Base-by-base conservation (phyloP, 768 basidiomycete species). In the Agaricus blazei region DNA sequence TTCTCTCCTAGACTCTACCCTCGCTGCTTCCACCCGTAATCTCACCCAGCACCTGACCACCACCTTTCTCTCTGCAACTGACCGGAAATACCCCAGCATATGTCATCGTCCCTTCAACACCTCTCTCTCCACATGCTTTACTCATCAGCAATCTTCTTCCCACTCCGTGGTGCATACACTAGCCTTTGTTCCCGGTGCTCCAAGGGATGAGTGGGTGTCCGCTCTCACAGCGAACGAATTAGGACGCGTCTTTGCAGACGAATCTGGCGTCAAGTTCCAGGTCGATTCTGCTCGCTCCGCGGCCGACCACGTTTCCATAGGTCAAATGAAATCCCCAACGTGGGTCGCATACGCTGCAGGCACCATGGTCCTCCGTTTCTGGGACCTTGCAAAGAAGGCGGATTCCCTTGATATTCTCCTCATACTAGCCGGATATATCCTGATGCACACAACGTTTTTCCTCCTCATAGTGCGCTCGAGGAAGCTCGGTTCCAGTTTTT, bases 391-490 rank as follows among this genome's bases (percentile, higher is more conserved):
- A 46, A 91, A 89, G 83, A 92, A 93, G 75, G 94, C 97, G 9
- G 92, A 97, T 69, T 94, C 93, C 0, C 82, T 95, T 24, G 97
- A 99, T 70, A 98, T 99, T 64, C 76, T 96, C 51, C 85, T 98
- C 59, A 93, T 99, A 63, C 81, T 98, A 19, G 78, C 90, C 9
- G 97, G 96, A 12, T 98, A 98, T 68, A 71, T 95, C 51, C 79
- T 98, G 44, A 98, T 99, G 97, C 94, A 98, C 72, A 80, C 77
- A 4, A 96, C 95, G 2, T 98, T 99, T 72, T 84, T 94, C 67
- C 85, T 93, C 50, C 81, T 98, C 50, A 88, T 96, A 72, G 75
- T 88, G 60, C 89, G 90, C 59, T 93, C 94, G 59, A 83, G 96
- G 24, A 83, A 86, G 19, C 80, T 99, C 31, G 93, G 93, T 72